Evolutionary conservation across 2,329 filamentous ascomycete species (phyloP).

Genomic region (Talaromyces sp.): DNA sequence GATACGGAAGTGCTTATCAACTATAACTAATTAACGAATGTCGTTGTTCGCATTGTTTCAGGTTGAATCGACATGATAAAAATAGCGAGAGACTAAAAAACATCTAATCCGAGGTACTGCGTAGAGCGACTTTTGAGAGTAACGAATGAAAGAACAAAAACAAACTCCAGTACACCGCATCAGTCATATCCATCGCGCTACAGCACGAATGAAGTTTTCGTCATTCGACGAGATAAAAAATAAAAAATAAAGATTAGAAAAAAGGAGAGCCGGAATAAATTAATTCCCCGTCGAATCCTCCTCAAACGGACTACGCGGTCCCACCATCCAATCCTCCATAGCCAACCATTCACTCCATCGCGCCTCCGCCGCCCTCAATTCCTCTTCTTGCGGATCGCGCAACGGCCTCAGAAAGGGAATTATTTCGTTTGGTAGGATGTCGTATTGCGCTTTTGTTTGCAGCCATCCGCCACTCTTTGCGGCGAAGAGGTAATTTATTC

Average conservation of each 20-base stretch:
- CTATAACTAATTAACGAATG: too few species aligned
- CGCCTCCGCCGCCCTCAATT: conserved; percentile 76
- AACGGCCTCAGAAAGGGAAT: conserved; percentile 83
- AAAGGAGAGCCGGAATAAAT: background rate
- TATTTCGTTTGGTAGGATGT: conserved; percentile 76
- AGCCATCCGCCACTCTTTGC: conserved; percentile 90
- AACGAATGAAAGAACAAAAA: background rate
- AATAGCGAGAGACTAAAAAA: background rate
- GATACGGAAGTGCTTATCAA: too few species aligned
- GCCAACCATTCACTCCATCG: conserved; percentile 92
- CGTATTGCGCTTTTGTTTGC: conserved; percentile 83
- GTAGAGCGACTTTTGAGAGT: background rate
- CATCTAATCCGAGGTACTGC: background rate
- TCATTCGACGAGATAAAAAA: background rate
- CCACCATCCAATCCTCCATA: conserved; percentile 98
- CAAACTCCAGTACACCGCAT: conserved; percentile 8
- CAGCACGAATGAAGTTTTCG: background rate
- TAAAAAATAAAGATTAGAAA: background rate
- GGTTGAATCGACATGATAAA: background rate
- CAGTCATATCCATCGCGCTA: background rate
- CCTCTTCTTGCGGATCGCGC: conserved; percentile 68
- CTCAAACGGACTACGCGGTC: conserved; percentile 54
- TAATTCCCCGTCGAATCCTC: conserved; percentile 8
- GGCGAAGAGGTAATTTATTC: conserved; percentile 89
- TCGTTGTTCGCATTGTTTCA: background rate